Evolutionary conservation across 257 asterid species (phyloP).

Genomic region (Cruciata laevipes): DNA sequence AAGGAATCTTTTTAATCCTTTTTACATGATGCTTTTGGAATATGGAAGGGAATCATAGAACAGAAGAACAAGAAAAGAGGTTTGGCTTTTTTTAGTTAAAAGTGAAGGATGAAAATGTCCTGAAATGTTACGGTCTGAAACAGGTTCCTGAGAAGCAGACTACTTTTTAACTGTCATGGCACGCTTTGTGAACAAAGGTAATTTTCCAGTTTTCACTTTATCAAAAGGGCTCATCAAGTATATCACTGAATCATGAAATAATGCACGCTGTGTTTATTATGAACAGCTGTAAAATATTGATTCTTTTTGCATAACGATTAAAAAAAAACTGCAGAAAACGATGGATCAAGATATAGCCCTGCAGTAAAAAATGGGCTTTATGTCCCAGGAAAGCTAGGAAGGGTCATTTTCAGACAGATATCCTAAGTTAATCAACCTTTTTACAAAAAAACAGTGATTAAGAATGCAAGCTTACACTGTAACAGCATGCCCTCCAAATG

Average conservation of each 20-base stretch:
- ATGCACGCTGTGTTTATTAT: not conserved
- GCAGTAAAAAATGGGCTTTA: slow-evolving; percentile 8
- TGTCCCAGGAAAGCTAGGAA: slow-evolving; percentile 28
- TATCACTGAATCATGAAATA: not conserved
- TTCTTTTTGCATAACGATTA: not conserved
- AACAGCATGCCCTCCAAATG: slow-evolving; percentile 96
- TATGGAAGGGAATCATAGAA: not conserved
- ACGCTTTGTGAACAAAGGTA: slow-evolving; percentile 24
- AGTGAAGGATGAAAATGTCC: not conserved
- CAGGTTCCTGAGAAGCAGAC: slow-evolving; percentile 10
- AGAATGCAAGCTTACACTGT: slow-evolving; percentile 66
- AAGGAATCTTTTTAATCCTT: not conserved
- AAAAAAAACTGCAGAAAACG: slow-evolving; percentile 9
- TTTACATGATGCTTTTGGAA: not conserved
- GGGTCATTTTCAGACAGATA: slow-evolving; percentile 28
- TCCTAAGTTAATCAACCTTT: not conserved
- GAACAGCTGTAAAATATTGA: slow-evolving; percentile 3
- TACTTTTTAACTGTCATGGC: slow-evolving; percentile 16
- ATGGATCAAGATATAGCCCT: slow-evolving; percentile 7
- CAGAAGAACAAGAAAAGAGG: slow-evolving; percentile 2
- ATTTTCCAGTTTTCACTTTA: slow-evolving; percentile 9
- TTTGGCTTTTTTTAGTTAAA: not conserved
- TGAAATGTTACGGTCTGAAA: not conserved
- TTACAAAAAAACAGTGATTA: slow-evolving; percentile 3
- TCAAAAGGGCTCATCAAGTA: not conserved